Base-by-base conservation (phyloP, 2,329 filamentous ascomycete species). In the Cladophialophora immunda region DNA sequence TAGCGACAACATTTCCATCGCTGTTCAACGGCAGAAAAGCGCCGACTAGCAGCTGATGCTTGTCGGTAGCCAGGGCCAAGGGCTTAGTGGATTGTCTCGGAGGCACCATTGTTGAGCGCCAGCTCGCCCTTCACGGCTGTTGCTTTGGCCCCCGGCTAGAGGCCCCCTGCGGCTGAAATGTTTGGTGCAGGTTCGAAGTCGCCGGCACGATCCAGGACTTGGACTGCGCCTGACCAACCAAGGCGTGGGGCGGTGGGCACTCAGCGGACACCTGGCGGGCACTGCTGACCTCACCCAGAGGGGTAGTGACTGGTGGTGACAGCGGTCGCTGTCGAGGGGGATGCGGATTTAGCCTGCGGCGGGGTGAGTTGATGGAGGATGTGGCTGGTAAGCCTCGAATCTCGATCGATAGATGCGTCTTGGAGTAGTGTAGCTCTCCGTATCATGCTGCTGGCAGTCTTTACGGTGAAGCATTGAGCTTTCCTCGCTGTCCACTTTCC, bases 161-260 rank as follows among this genome's bases (percentile, higher is more conserved):
- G 62, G 45, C 36, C 34, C 62, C 30, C 19, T 64, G 62, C 62
- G 62, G 62, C 62, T 64, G 56, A 65, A 61, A n/a, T 25, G 32
- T 25, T 57, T 59, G 32, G 25, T 29, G 38, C 32, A 32, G 32
- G 25, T 61, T n/a, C 19, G 22, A 50, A 25, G 19, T 45, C 52
- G 34, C 53, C 61, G 59, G 53, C 30, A 38, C 53, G 59, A 62
- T 41, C 59, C 45, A 62, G 59, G 59, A 2, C 50, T 50, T 27
- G 45, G 22, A 50, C 15, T 25, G 45, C 45, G 19, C 45, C 45
- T 25, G 19, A 50, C 45, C 45, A 50, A 50, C 45, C 45, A 50
- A 50, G 13, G 11, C 45, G 11, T 50, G 45, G 45, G 45, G 45
- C 45, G 22, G 22, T 50, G 22, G 45, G 22, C 45, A 25, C 22